Percentiles rank a stretch among this genome's conserved stretches.
Conservation (phyloP, 2,329 filamentous ascomycete species). For the Colletotrichum liriopes region DNA sequence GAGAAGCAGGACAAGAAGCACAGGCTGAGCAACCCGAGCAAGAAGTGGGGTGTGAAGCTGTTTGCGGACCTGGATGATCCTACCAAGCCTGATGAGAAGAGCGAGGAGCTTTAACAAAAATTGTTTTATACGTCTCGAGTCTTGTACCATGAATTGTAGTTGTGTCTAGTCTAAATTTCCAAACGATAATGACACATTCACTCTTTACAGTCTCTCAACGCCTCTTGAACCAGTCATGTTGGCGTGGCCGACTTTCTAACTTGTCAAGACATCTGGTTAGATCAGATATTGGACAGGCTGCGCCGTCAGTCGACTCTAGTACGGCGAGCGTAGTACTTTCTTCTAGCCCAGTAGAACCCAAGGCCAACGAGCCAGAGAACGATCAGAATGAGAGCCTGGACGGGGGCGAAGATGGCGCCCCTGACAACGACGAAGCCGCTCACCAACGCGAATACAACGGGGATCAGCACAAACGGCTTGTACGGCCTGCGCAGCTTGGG, state of each 20-base stretch:
- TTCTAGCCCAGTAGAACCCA: conserved; percentile 55
- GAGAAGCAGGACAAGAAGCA: conserved; percentile 47
- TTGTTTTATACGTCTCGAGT: background rate
- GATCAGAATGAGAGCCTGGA: conserved; percentile 67
- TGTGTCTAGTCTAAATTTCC: background rate
- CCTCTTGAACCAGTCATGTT: too few relatives aligned
- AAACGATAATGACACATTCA: too few relatives aligned
- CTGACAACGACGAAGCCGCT: conserved; percentile 73
- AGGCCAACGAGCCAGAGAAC: conserved; percentile 66
- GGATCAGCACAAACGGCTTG: conserved; percentile 66
- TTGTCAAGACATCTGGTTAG: too few relatives aligned
- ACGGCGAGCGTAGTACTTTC: conserved; percentile 16
- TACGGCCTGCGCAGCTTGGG: conserved; percentile 70
- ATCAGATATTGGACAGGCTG: too few relatives aligned
- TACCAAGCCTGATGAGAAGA: conserved; percentile 42
- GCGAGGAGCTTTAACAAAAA: conserved; percentile 24
- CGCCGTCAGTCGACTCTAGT: background rate
- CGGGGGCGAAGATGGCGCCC: conserved; percentile 72
- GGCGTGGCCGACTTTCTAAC: too few relatives aligned
- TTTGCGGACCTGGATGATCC: conserved; percentile 59
- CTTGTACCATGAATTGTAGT: background rate
- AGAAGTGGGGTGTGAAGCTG: conserved; percentile 56
- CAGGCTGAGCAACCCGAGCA: conserved; percentile 56
- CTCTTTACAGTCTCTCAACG: too few relatives aligned
- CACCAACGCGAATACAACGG: conserved; percentile 68